Conservation (phyloP, 257 asterid genomes). For the Ajuga chamaepitys region DNA sequence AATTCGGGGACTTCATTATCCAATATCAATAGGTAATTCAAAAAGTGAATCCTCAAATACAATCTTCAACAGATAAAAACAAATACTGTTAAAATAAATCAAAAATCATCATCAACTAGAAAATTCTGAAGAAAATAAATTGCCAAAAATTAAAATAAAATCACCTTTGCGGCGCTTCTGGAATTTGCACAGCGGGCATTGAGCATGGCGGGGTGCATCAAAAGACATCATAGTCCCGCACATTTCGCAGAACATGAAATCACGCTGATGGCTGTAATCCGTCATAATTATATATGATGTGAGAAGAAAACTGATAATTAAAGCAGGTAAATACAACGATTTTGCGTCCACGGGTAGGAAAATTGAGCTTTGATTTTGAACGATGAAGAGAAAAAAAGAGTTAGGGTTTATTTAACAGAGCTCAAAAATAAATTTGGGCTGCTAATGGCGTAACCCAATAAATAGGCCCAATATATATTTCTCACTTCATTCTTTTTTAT, state of each 20-base stretch:
- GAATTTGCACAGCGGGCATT: constrained; percentile 51
- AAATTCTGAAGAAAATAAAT: neutral
- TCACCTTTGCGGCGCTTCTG: constrained; percentile 48
- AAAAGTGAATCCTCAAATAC: neutral
- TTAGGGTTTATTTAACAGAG: too few species aligned
- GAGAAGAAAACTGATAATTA: neutral
- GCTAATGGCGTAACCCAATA: too few species aligned
- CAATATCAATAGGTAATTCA: neutral
- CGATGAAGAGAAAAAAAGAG: too few species aligned
- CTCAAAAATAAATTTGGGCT: too few species aligned
- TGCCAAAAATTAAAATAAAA: neutral
- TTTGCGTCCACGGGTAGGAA: too few species aligned
- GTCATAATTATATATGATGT: constrained; percentile 3
- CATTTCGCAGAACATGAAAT: constrained; percentile 73
- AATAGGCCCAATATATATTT: too few species aligned
- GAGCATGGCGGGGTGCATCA: constrained; percentile 27
- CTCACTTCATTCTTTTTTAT: too few species aligned
- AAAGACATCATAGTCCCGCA: constrained; percentile 64
- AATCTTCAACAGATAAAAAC: neutral
- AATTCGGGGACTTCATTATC: neutral
- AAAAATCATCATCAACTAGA: neutral
- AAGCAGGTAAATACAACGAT: neutral
- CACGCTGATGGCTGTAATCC: constrained; percentile 60
- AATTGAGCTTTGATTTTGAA: too few species aligned
- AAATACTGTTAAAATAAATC: neutral